Base-by-base conservation (phyloP, 2,329 filamentous ascomycete genomes). In the Aspergillus cejpii region DNA sequence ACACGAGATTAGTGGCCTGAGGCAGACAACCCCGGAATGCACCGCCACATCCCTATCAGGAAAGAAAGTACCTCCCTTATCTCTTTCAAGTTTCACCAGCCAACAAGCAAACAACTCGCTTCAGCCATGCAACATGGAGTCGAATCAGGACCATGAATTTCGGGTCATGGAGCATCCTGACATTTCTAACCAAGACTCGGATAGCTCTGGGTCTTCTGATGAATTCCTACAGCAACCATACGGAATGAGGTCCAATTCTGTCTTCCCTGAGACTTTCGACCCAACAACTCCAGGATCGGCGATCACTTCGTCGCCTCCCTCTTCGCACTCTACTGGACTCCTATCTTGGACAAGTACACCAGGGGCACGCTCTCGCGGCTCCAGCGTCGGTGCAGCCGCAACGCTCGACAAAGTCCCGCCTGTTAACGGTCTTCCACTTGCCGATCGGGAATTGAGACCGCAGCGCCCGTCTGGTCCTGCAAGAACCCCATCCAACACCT, bases 401-500 rank as follows among this genome's bases (percentile, higher is more conserved):
- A 68, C 57, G 61, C 73, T 66, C 65, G 76, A 68, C 14, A 62
- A 62, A 39, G 45, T 50, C 21, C 48, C 50, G 21, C 52, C 58
- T 21, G 42, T 59, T 14, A 65, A 66, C 43, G 59, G 55, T 36
- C 48, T 54, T 37, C 50, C 59, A 11, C 53, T 62, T 37, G 26
- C 56, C 8, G 58, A 64, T 6, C 58, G 52, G 38, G 70, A 71
- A 12, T 44, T 60, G 43, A 72, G 83, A 57, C 74, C 77, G 20
- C 80, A 85, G 57, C 78, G 85, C 53, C 85, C 86, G 12, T 76
- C 78, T 5, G 82, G 74, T 19, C 85, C 85, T 14, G 77, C 78
- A 43, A 76, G 86, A 58, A 89, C 85, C 3, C 85, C 85, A 1
- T 91, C 86, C 23, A 87, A 77, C 63, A 89, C 87, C 24, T 92